Percentiles rank a stretch among this genome's conserved stretches.
These are phyloP conservation scores for Fusarium sp. DNA, from an alignment of 2,329 filamentous ascomycete genomes.

Conservation along the genomic window DNA sequence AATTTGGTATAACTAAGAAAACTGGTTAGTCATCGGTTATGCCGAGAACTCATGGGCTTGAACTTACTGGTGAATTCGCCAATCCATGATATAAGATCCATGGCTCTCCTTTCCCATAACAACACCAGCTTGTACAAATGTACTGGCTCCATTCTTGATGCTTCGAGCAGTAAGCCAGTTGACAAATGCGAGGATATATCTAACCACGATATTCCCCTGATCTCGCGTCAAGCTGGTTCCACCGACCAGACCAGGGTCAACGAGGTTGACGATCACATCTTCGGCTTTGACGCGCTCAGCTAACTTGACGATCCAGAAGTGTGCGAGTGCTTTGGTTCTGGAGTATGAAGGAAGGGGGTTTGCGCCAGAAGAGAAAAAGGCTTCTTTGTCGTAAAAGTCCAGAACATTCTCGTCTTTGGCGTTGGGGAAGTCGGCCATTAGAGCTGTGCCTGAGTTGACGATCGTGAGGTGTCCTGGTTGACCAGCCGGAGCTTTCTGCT, in stretches of 20 bases:
- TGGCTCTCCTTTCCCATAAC: slow-evolving; percentile 40
- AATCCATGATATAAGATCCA: slow-evolving; percentile 42
- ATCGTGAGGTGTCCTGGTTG: slow-evolving; percentile 47
- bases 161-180: slow-evolving; percentile 30
- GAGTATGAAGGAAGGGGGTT: slow-evolving; percentile 39
- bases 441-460: slow-evolving; percentile 47
- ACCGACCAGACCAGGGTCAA: slow-evolving; percentile 58
- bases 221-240: slow-evolving; percentile 56
- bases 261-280: slow-evolving; percentile 59
- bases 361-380: slow-evolving; percentile 32
- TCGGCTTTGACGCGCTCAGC: slow-evolving; percentile 53
- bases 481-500: slow-evolving; percentile 37
- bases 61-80: slow-evolving; percentile 44
- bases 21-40: too few relatives aligned
- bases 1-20: slow-evolving; percentile 47
- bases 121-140: slow-evolving; percentile 38
- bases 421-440: slow-evolving; percentile 42
- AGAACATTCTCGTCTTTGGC: slow-evolving; percentile 41
- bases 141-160: slow-evolving; percentile 34
- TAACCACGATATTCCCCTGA: slow-evolving; percentile 42
- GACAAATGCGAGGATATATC: background rate
- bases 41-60: too few relatives aligned
- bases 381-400: slow-evolving; percentile 47
- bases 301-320: slow-evolving; percentile 53
- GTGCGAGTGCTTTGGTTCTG: slow-evolving; percentile 48